A percentile compares a stretch with the other conserved stretches of the same genome.
These are phyloP conservation scores for Exophiala oligosperma DNA, from an alignment of 2,329 filamentous ascomycete species.

Conservation along the genomic window DNA sequence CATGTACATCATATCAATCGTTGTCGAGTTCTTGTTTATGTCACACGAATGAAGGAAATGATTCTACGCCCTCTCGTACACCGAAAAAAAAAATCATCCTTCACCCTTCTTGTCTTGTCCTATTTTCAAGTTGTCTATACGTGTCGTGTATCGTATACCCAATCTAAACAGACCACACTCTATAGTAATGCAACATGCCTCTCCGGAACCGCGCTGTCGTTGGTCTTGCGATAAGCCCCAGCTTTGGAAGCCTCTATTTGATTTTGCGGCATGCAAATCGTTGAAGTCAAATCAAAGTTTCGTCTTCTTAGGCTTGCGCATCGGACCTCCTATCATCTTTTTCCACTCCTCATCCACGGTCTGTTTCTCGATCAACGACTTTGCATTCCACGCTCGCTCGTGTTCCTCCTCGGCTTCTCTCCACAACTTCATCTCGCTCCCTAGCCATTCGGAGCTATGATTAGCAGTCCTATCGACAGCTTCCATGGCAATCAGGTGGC, in stretches of 20 bases:
- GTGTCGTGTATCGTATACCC: too few relatives aligned
- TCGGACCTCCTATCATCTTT: slow-evolving; percentile 26
- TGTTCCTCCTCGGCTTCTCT: slow-evolving; percentile 27
- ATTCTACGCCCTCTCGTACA: too few relatives aligned
- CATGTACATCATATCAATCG: not conserved
- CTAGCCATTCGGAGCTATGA: slow-evolving; percentile 26
- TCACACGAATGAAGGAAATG: too few relatives aligned
- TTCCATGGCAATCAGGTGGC: slow-evolving; percentile 33
- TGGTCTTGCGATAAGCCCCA: too few relatives aligned
- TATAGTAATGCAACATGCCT: not conserved
- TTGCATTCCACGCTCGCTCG: slow-evolving; percentile 22
- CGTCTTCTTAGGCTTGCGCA: slow-evolving; percentile 22
- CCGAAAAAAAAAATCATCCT: too few relatives aligned
- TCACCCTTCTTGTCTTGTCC: too few relatives aligned
- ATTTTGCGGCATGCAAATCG: not conserved
- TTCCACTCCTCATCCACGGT: slow-evolving; percentile 29
- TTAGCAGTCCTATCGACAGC: slow-evolving; percentile 30
- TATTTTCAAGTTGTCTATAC: too few relatives aligned
- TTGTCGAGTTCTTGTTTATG: too few relatives aligned
- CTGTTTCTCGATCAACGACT: slow-evolving; percentile 27
- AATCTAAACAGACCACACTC: too few relatives aligned
- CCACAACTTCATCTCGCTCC: slow-evolving; percentile 26
- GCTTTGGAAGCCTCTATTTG: not conserved
- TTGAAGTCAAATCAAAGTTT: slow-evolving; percentile 25
- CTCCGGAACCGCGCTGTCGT: too few relatives aligned